phyloP scores from a whole-genome alignment of 495 filamentous ascomycete species.

The Aspergillus nidulans region DNA sequence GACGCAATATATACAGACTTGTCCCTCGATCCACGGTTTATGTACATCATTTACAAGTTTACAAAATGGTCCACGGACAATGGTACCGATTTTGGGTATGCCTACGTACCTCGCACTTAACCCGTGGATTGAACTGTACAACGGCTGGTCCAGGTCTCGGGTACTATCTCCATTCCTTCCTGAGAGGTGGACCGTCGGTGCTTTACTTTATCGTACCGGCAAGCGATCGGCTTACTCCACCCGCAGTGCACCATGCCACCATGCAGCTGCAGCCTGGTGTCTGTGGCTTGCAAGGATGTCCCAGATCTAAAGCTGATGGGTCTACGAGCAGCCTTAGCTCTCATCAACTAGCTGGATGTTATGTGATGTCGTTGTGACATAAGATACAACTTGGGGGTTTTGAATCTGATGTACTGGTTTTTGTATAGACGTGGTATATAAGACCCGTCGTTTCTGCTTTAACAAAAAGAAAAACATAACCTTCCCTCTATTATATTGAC shows the following conservation, averaged over 20 bases:
- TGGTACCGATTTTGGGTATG: not conserved
- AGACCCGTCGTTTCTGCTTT: not conserved
- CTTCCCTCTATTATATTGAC: not conserved
- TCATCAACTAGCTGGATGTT: not conserved
- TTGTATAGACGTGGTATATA: not conserved
- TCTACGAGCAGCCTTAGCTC: not conserved
- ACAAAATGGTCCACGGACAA: not conserved
- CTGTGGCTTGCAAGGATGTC: conserved; percentile 6
- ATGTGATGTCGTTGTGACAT: conserved; percentile 10
- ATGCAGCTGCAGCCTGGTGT: not conserved
- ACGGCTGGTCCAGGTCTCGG: not conserved
- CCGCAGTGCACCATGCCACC: not conserved
- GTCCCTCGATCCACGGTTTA: not conserved
- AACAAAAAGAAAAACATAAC: no score
- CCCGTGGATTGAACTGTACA: no score
- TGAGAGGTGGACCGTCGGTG: not conserved
- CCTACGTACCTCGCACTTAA: not conserved
- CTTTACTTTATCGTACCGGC: not conserved
- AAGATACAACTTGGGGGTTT: not conserved
- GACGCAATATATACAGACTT: not conserved
- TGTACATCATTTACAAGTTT: not conserved
- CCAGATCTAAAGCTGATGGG: conserved; percentile 6
- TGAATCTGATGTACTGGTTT: not conserved
- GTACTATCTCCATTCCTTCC: not conserved
- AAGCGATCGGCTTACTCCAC: not conserved